Evolutionary conservation across 768 basidiomycete species (phyloP).

Genomic region (Termitomyces eurrhizus): DNA sequence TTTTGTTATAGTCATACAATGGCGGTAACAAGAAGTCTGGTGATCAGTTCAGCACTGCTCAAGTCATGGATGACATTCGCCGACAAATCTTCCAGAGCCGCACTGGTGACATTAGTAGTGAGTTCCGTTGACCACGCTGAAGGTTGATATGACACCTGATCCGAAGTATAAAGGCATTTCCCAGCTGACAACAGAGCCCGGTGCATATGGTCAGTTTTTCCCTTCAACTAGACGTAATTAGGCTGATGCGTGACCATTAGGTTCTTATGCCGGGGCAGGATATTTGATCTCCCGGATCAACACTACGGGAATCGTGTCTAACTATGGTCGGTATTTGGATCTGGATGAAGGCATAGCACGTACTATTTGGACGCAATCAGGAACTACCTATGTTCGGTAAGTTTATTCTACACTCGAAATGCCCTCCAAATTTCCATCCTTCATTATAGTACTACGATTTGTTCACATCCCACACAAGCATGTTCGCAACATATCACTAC

Average conservation of each 20-base stretch:
- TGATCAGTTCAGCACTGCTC: slow-evolving; percentile 39
- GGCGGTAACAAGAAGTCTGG: slow-evolving; percentile 60
- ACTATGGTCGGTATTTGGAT: slow-evolving; percentile 67
- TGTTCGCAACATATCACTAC: slow-evolving; percentile 55
- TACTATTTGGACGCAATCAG: slow-evolving; percentile 57
- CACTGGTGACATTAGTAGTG: slow-evolving; percentile 58
- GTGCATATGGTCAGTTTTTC: slow-evolving; percentile 55
- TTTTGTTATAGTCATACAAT: slow-evolving; percentile 49
- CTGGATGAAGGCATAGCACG: slow-evolving; percentile 57
- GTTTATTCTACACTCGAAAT: neutral
- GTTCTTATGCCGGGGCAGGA: slow-evolving; percentile 67
- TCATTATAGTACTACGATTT: slow-evolving; percentile 41
- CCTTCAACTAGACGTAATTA: neutral
- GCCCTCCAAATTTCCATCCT: neutral
- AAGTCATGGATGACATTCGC: slow-evolving; percentile 50
- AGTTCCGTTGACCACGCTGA: slow-evolving; percentile 11
- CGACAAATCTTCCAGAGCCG: slow-evolving; percentile 54
- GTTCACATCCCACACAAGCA: slow-evolving; percentile 59
- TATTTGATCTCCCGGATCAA: slow-evolving; percentile 51
- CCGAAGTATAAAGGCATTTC: slow-evolving; percentile 40
- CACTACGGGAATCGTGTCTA: slow-evolving; percentile 30
- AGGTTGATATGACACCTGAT: neutral
- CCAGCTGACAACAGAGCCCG: slow-evolving; percentile 47
- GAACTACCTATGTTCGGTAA: slow-evolving; percentile 47
- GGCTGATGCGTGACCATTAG: slow-evolving; percentile 29